A percentile compares a stretch with the other conserved stretches of the same genome.
Conservation (phyloP, 352 stramenopile species). For the Plasmopara muralis region DNA sequence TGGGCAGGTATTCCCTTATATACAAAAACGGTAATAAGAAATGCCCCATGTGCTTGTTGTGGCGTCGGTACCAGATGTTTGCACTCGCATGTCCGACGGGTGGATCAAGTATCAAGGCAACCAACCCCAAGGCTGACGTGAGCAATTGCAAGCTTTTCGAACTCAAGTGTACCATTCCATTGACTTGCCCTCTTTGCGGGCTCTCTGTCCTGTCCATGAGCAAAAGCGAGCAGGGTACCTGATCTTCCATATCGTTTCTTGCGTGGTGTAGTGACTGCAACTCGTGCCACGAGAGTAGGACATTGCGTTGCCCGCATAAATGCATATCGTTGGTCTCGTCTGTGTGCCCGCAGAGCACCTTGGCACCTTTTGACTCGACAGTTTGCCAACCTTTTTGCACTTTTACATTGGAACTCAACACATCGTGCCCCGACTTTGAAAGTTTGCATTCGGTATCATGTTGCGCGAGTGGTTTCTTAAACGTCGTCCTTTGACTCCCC, state of each 20-base stretch:
- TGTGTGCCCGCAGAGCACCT: too few species aligned
- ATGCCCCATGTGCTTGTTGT: too few species aligned
- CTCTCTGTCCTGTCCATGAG: too few species aligned
- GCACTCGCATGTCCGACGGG: background rate
- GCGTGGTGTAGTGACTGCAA: too few species aligned
- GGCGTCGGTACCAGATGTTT: background rate
- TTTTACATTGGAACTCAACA: background rate
- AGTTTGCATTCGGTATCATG: constrained; percentile 9
- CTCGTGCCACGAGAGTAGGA: too few species aligned
- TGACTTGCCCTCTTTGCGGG: too few species aligned
- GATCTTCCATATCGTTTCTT: too few species aligned
- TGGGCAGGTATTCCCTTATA: background rate
- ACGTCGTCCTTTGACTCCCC: constrained; percentile 11
- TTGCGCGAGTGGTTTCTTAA: constrained; percentile 22
- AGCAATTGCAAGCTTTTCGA: background rate
- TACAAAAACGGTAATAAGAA: background rate
- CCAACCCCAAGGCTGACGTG: background rate
- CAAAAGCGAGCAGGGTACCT: too few species aligned
- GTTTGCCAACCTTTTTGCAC: constrained; percentile 9
- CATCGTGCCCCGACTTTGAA: background rate
- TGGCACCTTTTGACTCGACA: constrained; percentile 2
- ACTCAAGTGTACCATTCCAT: too few species aligned
- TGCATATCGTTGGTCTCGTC: too few species aligned
- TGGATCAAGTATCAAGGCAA: background rate
- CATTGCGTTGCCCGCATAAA: too few species aligned